Percentiles rank a stretch among this genome's conserved stretches.
These are phyloP conservation scores for Trichosporon coremiiforme DNA, from an alignment of 1,284 basidiomycete species.

Conservation along the genomic window DNA sequence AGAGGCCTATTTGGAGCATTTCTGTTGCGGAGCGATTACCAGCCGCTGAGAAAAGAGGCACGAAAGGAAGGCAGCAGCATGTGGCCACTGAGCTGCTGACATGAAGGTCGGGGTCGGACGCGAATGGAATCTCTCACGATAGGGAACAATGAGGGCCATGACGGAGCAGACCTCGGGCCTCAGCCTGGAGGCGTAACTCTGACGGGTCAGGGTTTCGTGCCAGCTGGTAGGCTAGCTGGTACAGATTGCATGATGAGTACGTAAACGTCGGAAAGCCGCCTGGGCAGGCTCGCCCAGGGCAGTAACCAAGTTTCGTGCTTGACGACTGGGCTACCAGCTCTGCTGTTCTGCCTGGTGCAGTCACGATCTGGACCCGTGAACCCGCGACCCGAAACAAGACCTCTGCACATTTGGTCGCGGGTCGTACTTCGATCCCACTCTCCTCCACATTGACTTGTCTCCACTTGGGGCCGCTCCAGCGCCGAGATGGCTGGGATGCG, in stretches of 20 bases:
- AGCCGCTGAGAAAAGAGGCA: background rate
- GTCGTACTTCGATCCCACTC: slow-evolving; percentile 1
- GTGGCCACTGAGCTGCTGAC: too few relatives aligned
- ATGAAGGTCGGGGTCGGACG: background rate
- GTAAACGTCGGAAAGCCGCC: background rate
- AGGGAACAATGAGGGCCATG: background rate
- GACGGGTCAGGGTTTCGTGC: background rate
- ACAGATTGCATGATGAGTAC: background rate
- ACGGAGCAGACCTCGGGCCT: background rate
- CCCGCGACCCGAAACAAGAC: slow-evolving; percentile 7
- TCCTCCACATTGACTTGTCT: background rate
- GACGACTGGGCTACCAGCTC: background rate
- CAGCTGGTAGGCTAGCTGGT: slow-evolving; percentile 11
- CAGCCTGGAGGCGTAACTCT: background rate
- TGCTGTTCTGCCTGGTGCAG: background rate
- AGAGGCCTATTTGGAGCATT: background rate
- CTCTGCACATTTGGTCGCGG: background rate
- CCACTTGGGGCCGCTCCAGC: background rate
- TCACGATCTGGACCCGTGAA: background rate
- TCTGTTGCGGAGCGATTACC: background rate
- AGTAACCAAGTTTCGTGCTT: slow-evolving; percentile 12
- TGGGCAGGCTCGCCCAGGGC: background rate
- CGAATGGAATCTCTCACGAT: background rate
- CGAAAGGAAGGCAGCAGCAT: background rate
- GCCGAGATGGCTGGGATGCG: slow-evolving; percentile 6